Conservation (phyloP, 768 basidiomycete genomes). For the Tulasnella sp. region DNA sequence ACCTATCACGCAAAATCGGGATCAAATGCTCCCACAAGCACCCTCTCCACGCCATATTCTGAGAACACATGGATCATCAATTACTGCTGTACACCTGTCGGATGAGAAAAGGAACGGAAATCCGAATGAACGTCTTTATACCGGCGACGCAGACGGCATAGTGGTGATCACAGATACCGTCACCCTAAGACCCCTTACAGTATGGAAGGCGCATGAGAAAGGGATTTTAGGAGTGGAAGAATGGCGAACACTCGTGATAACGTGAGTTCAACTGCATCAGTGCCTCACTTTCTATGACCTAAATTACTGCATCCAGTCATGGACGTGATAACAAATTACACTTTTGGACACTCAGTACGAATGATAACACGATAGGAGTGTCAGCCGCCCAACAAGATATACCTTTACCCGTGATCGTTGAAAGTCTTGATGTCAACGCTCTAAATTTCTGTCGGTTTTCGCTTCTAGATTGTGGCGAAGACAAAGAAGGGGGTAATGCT, state of each 20-base stretch:
- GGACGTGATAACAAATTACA: slow-evolving; percentile 78
- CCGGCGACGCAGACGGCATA: slow-evolving; percentile 70
- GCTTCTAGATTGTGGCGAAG: slow-evolving; percentile 31
- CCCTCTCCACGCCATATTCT: slow-evolving; percentile 55
- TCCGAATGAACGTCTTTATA: slow-evolving; percentile 63
- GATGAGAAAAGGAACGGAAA: slow-evolving; percentile 26
- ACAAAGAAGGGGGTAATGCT: slow-evolving; percentile 18
- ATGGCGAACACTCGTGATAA: slow-evolving; percentile 51
- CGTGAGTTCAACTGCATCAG: slow-evolving; percentile 40
- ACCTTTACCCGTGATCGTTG: slow-evolving; percentile 39
- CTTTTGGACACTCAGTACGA: slow-evolving; percentile 47
- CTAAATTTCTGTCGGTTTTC: slow-evolving; percentile 90
- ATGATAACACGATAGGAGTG: slow-evolving; percentile 35
- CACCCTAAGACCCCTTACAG: slow-evolving; percentile 54
- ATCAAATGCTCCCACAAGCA: slow-evolving; percentile 8
- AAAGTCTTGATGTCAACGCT: slow-evolving; percentile 80
- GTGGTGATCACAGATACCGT: slow-evolving; percentile 65
- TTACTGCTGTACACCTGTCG: slow-evolving; percentile 52
- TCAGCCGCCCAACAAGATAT: slow-evolving; percentile 43
- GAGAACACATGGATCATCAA: slow-evolving; percentile 52
- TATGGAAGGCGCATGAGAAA: slow-evolving; percentile 71
- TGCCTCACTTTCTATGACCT: not conserved
- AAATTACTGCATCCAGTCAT: slow-evolving; percentile 36
- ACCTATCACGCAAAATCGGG: too few species aligned
- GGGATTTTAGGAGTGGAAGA: slow-evolving; percentile 70